Evolutionary conservation across 2,329 filamentous ascomycete species (phyloP).

Genomic region (Clarireedia homoeocarpa): DNA sequence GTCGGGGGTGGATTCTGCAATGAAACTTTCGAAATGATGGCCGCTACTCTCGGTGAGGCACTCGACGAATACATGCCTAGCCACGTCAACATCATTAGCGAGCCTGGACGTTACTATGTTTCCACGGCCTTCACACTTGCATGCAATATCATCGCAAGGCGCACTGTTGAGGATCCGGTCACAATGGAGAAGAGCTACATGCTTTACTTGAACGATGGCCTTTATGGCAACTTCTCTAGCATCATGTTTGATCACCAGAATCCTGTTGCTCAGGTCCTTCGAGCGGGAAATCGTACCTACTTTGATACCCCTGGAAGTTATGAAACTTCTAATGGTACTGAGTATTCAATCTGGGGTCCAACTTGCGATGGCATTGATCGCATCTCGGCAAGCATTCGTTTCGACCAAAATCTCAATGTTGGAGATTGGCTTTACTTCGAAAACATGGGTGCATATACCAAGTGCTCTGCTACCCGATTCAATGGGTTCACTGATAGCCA

Average conservation of each 20-base stretch:
- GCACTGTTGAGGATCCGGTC: conserved; percentile 69
- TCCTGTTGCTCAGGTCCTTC: conserved; percentile 75
- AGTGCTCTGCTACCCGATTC: conserved; percentile 95
- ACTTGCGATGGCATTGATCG: conserved; percentile 97
- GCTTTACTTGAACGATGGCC: conserved; percentile 94
- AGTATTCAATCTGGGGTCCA: conserved; percentile 97
- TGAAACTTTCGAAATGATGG: conserved; percentile 89
- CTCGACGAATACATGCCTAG: conserved; percentile 81
- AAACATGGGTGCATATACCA: conserved; percentile 97
- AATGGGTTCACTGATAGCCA: conserved; percentile 93
- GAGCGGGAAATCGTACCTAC: conserved; percentile 47
- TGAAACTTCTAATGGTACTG: conserved; percentile 46
- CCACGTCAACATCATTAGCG: conserved; percentile 78
- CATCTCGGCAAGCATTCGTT: conserved; percentile 73
- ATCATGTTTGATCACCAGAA: conserved; percentile 99
- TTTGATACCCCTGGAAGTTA: conserved; percentile 49
- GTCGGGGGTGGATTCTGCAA: conserved; percentile 89
- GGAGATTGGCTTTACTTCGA: conserved; percentile 99
- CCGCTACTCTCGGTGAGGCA: conserved; percentile 67
- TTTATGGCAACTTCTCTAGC: conserved; percentile 98
- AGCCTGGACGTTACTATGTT: conserved; percentile 95
- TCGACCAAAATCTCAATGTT: conserved; percentile 72
- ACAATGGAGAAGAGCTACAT: conserved; percentile 72
- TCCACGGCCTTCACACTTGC: conserved; percentile 89
- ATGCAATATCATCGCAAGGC: conserved; percentile 91